Percentiles rank a stretch among this genome's conserved stretches.
These are phyloP conservation scores for Aspergillus aculeatus DNA, from an alignment of 2,329 filamentous ascomycete species.

Conservation along the genomic window DNA sequence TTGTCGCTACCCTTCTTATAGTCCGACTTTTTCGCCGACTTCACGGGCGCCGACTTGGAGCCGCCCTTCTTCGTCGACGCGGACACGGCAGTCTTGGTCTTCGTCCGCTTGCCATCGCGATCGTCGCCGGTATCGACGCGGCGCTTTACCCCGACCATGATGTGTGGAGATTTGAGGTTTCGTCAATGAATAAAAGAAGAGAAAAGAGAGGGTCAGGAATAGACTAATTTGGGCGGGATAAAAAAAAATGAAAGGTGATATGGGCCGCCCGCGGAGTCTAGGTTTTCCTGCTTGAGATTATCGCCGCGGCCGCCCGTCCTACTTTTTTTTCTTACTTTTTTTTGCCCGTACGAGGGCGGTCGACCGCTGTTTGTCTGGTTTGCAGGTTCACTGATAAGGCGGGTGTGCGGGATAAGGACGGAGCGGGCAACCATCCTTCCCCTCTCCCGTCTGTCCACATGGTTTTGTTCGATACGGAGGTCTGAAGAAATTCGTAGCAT, in stretches of 20 bases:
- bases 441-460: not conserved
- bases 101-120: constrained; percentile 43
- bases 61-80: constrained; percentile 24
- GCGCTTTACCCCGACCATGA: constrained; percentile 45
- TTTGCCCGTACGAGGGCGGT: constrained; percentile 26
- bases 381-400: constrained; percentile 32
- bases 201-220: not conserved
- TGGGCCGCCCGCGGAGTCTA: constrained; percentile 11
- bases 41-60: constrained; percentile 27
- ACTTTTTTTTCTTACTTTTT: constrained; percentile 24
- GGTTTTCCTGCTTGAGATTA: constrained; percentile 5
- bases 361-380: constrained; percentile 34
- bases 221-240: not conserved
- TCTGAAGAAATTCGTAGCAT: not conserved
- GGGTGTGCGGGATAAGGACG: not conserved
- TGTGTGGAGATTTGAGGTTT: constrained; percentile 12
- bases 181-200: not conserved
- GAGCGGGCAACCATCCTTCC: not conserved
- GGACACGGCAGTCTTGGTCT: constrained; percentile 24
- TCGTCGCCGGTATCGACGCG: constrained; percentile 39
- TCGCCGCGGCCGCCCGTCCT: constrained; percentile 9
- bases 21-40: constrained; percentile 20
- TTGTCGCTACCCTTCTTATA: constrained; percentile 32
- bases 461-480: not conserved
- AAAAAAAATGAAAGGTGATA: not conserved